phyloP scores from a whole-genome alignment of 225 moss, liverwort and hornwort genomes.

The Anthoceros angustus region DNA sequence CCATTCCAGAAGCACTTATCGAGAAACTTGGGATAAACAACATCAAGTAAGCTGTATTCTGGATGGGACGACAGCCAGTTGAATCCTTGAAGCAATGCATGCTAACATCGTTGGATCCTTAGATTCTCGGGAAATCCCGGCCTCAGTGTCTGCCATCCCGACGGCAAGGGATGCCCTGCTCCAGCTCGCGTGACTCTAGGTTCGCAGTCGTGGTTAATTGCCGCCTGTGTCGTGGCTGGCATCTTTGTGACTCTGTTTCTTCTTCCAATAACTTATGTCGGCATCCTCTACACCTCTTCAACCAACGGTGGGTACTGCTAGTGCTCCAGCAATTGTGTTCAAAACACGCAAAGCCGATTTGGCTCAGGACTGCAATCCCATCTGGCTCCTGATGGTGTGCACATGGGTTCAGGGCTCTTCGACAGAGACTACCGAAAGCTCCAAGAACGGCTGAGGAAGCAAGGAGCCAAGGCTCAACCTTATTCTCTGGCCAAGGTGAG shows the following conservation, averaged over 20 bases:
- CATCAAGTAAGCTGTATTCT: neutral
- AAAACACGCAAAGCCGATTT: too few relatives aligned
- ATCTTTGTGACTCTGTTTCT: neutral
- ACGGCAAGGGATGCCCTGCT: neutral
- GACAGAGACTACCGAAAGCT: neutral
- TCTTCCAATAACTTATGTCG: neutral
- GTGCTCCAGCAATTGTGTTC: neutral
- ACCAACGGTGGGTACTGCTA: neutral
- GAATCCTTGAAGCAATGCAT: too few relatives aligned
- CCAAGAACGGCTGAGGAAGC: neutral
- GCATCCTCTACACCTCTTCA: neutral
- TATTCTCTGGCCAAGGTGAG: neutral
- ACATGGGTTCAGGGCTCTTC: neutral
- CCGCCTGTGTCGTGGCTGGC: neutral
- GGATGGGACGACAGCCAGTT: too few relatives aligned
- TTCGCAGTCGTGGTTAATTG: neutral
- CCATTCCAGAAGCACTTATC: neutral
- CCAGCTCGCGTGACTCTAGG: neutral
- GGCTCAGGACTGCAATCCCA: neutral
- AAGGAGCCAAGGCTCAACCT: neutral
- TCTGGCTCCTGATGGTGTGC: neutral
- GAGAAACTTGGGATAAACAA: neutral
- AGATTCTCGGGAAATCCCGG: neutral
- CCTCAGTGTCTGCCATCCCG: neutral
- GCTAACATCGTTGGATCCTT: neutral